Base-by-base conservation (phyloP, 306 rosid genomes). In the Acacia acuminata region DNA sequence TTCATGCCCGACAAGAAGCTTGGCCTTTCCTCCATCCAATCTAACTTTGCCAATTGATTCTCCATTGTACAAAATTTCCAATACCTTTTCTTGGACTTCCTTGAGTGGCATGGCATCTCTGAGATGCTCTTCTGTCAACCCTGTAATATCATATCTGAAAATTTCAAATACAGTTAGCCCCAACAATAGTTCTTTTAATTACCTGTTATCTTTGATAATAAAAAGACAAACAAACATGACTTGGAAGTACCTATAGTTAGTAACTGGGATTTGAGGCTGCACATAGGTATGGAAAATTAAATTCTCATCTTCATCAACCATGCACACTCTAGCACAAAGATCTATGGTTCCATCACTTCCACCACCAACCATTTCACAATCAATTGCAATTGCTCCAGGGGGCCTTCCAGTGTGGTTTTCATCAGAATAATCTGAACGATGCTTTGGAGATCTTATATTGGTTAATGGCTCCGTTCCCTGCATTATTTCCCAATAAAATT, bases 311-410 rank as follows among this genome's bases (percentile, higher is more conserved):
- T 88, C 93, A 78, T 92, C 98, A 40, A 89, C 85, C 65, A 94
- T 85, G 85, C 96, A 91, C 24, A 92, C 90, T 80, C 96, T 86
- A 80, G 90, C 97, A 88, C 98, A 94, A 40, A 94, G 82, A 78
- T 91, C 97, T 66, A 94, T 81, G 0, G 96, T 75, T 77, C 97
- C 98, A 88, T 94, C 98, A 85, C 88, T 87, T 89, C 97, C 97
- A 73, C 98, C 97, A 34, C 92, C 92, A 84, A 90, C 94, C 96
- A 94, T 94, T 88, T 92, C 97, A 84, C 97, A 94, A 81, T 94
- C 96, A 34, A 92, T 72, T 19, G 94, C 91, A 84, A 92, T 74
- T 71, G 96, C 96, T 84, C 84, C 81, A 25, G 84, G 84, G 69
- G 19, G 55, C 71, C 82, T 42, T 14, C 75, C 88, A 25, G 61